Evolutionary conservation across 2,329 filamentous ascomycete species (phyloP), one percentile per base, ranked within the genome.

Genomic region (Akanthomyces muscarius): DNA sequence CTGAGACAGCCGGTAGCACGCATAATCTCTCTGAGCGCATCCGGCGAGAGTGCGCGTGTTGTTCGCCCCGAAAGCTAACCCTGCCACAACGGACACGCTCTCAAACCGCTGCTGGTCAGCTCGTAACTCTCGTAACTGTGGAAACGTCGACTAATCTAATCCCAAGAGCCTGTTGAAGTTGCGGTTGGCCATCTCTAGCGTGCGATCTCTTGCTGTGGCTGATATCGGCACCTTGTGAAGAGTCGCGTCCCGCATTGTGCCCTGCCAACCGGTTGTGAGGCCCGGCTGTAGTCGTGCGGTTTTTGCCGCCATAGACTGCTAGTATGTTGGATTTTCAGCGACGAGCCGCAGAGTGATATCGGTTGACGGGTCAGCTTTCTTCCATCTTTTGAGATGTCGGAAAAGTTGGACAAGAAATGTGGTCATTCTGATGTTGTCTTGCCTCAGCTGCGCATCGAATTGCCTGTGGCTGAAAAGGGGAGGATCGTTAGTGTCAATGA

Each of bases 391-490:
- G 21, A 57, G 28, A 4, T 6, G 7, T 0, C 11, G 1, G 28
- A 57, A 47, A 4, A 47, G 5, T 10, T 25, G 18, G 5, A 21
- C 14, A 11, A 55, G 7, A 23, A 47, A n/a, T 2, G 3, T 47
- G 11, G 42, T 36, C 54, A 57, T 25, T 25, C 18, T 21, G 54
- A 57, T 47, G 33, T 57, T 57, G 28, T 57, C 54, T n/a, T 47
- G 42, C 42, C 3, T 1, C 42, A 45, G 11, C 25, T 57, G 54
- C 23, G 23, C 25, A 7, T 45, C 33, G 6, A 38, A 23, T 16
- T 53, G 33, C 18, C 4, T 4, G 21, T n/a, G 33, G n/a, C 23
- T 16, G 13, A 53, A 5, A 1, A 4, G 21, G 13, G 33, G 51
- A 5, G 30, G 21, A 53, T 23, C 18, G 1, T 5, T 13, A 23